Evolutionary conservation across 192 early-diverging fungal species (phyloP).

Genomic region (Entophlyctis luteolus): DNA sequence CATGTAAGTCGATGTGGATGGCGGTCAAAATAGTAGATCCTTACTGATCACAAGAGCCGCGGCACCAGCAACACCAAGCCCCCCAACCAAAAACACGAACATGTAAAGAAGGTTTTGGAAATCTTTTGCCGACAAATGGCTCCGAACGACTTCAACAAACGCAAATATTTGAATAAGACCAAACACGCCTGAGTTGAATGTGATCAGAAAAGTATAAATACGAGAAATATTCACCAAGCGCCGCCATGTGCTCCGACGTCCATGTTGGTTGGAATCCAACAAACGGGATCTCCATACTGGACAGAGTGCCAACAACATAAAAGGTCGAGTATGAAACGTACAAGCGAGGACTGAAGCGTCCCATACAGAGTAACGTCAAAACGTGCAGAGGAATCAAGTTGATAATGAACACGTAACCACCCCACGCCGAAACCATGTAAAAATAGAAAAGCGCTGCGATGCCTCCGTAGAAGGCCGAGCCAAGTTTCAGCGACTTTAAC

Average conservation of each 20-base stretch:
- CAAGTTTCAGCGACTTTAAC: conserved; percentile 94
- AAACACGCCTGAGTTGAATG: conserved; percentile 76
- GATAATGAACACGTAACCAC: conserved; percentile 99
- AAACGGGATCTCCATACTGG: conserved; percentile 99
- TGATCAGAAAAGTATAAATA: conserved; percentile 17
- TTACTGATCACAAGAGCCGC: conserved; percentile 69
- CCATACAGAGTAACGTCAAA: conserved; percentile 92
- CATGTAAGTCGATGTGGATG: too few species aligned
- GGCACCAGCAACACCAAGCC: conserved; percentile 59
- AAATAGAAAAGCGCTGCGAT: conserved; percentile 92
- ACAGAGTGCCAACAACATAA: conserved; percentile 90
- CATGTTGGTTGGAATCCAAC: conserved; percentile 97
- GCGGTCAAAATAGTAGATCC: too few species aligned
- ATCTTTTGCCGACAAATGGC: conserved; percentile 73
- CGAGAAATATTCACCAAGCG: conserved; percentile 61
- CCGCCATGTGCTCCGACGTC: conserved; percentile 99
- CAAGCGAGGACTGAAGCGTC: conserved; percentile 84
- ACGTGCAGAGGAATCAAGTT: conserved; percentile 97
- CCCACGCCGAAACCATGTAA: conserved; percentile 99
- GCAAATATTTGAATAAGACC: conserved; percentile 93
- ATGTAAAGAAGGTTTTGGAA: conserved; percentile 78
- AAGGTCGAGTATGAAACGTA: conserved; percentile 99
- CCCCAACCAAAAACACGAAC: conserved; percentile 54
- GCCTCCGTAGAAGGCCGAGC: conserved; percentile 84
- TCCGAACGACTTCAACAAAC: conserved; percentile 80